Conservation (phyloP, 306 rosid species). For the Prinsepia uniflora region DNA sequence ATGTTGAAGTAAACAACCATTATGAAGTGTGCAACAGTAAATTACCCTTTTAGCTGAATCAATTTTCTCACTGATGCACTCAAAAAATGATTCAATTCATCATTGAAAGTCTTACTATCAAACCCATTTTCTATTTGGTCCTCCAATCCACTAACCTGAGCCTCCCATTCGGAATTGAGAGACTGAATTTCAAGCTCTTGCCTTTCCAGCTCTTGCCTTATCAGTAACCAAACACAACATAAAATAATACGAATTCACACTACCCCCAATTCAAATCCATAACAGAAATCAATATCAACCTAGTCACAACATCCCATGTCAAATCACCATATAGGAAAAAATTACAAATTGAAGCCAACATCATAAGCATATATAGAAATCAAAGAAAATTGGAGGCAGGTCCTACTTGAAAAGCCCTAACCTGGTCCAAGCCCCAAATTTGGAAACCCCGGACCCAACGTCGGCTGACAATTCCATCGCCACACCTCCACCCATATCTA, state of each 20-base stretch:
- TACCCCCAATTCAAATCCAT: not conserved
- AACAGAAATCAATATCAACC: not conserved
- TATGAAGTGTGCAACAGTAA: not conserved
- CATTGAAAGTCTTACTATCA: slow-evolving; percentile 32
- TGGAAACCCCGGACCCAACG: not conserved
- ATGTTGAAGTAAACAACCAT: not conserved
- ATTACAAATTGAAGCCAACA: not conserved
- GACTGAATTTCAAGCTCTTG: too few species aligned
- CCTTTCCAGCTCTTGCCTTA: too few species aligned
- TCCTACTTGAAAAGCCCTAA: slow-evolving; percentile 1
- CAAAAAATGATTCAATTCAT: slow-evolving; percentile 39
- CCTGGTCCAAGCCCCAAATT: not conserved
- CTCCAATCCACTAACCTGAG: too few species aligned
- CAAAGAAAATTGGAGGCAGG: too few species aligned
- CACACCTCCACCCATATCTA: too few species aligned
- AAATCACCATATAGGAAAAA: not conserved
- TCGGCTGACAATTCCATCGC: too few species aligned
- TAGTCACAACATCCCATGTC: not conserved
- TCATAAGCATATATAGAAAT: too few species aligned
- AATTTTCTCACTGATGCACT: slow-evolving; percentile 44
- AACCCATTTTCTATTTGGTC: slow-evolving; percentile 36
- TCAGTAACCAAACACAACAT: not conserved
- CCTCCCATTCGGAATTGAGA: too few species aligned
- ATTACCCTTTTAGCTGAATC: slow-evolving; percentile 64
- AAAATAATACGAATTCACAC: not conserved